Evolutionary conservation across 805 yeast species (phyloP).

Genomic region (Saccharomycopsis selenospora): DNA sequence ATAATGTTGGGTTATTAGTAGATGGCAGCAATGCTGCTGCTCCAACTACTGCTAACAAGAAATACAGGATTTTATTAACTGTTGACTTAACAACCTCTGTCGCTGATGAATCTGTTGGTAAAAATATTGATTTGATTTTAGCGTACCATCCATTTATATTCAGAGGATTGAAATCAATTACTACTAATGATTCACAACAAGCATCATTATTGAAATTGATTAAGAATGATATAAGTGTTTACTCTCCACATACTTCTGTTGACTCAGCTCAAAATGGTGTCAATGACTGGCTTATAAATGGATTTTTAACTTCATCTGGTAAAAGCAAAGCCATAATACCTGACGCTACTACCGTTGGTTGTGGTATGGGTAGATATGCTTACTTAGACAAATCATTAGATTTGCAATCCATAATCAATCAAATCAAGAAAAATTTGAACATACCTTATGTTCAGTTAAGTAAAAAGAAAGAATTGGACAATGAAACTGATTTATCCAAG

Average conservation of each 20-base stretch:
- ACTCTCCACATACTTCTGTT: constrained; percentile 93
- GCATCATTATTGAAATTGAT: constrained; percentile 63
- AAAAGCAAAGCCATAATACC: constrained; percentile 21
- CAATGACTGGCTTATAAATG: constrained; percentile 81
- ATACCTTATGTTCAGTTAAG: constrained; percentile 62
- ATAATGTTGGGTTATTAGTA: constrained; percentile 85
- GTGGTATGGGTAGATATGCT: constrained; percentile 80
- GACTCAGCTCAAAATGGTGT: constrained; percentile 93
- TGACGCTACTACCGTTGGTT: constrained; percentile 32
- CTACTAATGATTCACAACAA: constrained; percentile 70
- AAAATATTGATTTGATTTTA: constrained; percentile 50
- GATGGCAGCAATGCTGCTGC: constrained; percentile 42
- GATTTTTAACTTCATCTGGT: constrained; percentile 30
- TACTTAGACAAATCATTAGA: constrained; percentile 37
- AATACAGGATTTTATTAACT: constrained; percentile 45
- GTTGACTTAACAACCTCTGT: constrained; percentile 81
- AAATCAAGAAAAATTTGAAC: constrained; percentile 47
- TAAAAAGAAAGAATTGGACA: constrained; percentile 24
- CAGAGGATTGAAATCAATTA: constrained; percentile 71
- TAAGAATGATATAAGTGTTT: constrained; percentile 76
- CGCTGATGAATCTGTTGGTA: constrained; percentile 71
- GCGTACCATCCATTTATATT: constrained; percentile 96
- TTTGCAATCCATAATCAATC: constrained; percentile 38
- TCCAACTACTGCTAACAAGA: constrained; percentile 26
- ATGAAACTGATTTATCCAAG: constrained; percentile 18